Percentiles rank a stretch among this genome's conserved stretches.
phyloP scores from a whole-genome alignment of 1,284 basidiomycete species.

The Kalmanozyma brasiliensis region DNA sequence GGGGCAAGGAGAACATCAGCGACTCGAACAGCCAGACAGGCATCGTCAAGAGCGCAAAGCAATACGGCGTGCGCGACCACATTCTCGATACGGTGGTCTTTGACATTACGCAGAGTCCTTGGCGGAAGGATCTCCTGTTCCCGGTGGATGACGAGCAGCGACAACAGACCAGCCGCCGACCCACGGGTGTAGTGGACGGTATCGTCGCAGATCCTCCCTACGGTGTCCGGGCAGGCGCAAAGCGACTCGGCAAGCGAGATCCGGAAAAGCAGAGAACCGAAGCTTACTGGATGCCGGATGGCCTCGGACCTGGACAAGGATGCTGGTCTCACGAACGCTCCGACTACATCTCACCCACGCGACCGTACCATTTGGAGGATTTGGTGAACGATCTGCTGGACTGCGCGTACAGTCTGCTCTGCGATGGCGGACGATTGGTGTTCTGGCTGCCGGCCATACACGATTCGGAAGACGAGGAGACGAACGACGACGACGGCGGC shows the following conservation, averaged over 20 bases:
- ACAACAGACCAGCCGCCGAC: constrained; percentile 3
- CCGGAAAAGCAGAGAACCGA: constrained; percentile 65
- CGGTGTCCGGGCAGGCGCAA: constrained; percentile 95
- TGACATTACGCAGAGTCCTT: constrained; percentile 88
- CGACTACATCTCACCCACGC: constrained; percentile 75
- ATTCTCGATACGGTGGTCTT: constrained; percentile 88
- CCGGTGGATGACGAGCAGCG: constrained; percentile 5
- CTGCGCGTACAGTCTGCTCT: constrained; percentile 84
- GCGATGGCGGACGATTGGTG: constrained; percentile 86
- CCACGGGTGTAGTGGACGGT: constrained; percentile 82
- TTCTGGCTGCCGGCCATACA: constrained; percentile 73
- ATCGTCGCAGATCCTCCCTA: constrained; percentile 76
- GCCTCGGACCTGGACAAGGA: constrained; percentile 43
- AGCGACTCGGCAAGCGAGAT: constrained; percentile 81
- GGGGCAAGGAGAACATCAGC: constrained; percentile 78
- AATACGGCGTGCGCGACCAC: constrained; percentile 81
- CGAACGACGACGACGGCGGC: constrained; percentile 33
- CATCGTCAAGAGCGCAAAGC: constrained; percentile 78
- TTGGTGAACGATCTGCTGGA: constrained; percentile 84
- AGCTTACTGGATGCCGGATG: constrained; percentile 65
- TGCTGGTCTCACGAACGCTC: constrained; percentile 58
- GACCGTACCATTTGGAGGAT: constrained; percentile 90
- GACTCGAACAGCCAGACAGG: constrained; percentile 70
- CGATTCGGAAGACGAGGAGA: constrained; percentile 47
- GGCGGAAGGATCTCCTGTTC: constrained; percentile 71